Percentiles rank a stretch among this genome's conserved stretches.
Conservation (phyloP, 768 basidiomycete species). For the Scleroderma bovista region DNA sequence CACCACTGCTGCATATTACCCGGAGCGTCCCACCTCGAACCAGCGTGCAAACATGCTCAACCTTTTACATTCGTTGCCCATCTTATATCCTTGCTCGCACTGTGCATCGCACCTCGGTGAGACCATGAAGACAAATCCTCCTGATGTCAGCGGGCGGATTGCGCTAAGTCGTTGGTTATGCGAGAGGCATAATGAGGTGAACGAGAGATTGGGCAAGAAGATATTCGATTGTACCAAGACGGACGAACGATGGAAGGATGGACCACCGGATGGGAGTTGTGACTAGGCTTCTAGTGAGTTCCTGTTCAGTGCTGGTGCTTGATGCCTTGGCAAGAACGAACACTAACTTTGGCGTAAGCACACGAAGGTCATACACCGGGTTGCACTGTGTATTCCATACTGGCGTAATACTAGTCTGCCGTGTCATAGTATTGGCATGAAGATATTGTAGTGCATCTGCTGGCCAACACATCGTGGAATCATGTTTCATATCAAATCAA, state of each 20-base stretch:
- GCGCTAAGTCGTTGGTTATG: constrained; percentile 84
- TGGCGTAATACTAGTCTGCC: too few species aligned
- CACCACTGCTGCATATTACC: constrained; percentile 93
- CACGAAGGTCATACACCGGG: too few species aligned
- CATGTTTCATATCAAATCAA: too few species aligned
- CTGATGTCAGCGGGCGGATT: constrained; percentile 69
- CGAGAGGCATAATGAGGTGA: constrained; percentile 90
- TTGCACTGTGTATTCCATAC: too few species aligned
- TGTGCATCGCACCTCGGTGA: constrained; percentile 82
- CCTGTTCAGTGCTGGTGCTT: not conserved
- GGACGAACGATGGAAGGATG: constrained; percentile 91
- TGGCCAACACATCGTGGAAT: too few species aligned
- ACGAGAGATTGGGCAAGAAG: constrained; percentile 77
- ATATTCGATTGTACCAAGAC: constrained; percentile 77
- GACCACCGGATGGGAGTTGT: constrained; percentile 81
- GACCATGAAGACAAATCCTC: constrained; percentile 59
- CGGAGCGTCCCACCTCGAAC: constrained; percentile 64
- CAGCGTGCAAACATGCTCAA: constrained; percentile 83
- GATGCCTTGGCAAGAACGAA: not conserved
- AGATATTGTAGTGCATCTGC: not conserved
- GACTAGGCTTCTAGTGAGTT: constrained; percentile 50
- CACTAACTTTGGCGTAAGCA: not conserved
- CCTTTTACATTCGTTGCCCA: constrained; percentile 71
- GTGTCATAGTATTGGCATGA: not conserved
- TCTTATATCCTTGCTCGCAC: constrained; percentile 82